phyloP scores from a whole-genome alignment of 495 filamentous ascomycete species.

The Tuber microsphaerosporum region DNA sequence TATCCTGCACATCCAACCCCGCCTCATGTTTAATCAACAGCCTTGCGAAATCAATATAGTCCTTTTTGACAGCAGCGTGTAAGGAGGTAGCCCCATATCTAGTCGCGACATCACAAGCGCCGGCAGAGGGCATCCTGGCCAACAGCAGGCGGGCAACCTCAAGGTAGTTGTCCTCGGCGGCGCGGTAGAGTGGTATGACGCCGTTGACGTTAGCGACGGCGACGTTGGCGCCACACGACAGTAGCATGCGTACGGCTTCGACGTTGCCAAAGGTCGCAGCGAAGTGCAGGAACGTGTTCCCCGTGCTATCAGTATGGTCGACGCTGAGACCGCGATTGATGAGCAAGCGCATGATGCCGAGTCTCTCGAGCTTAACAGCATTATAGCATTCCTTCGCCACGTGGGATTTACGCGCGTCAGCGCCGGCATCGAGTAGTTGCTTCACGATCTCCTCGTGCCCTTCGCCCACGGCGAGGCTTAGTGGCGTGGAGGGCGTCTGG shows the following conservation, averaged over 20 bases:
- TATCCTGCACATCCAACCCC: not conserved
- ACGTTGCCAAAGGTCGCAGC: not conserved
- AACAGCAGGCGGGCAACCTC: not conserved
- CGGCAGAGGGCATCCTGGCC: not conserved
- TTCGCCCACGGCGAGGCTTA: not conserved
- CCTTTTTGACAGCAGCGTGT: not conserved
- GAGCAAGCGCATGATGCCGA: not conserved
- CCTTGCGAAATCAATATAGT: not conserved
- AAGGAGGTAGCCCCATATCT: not conserved
- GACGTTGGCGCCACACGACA: not conserved
- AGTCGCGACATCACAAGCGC: not conserved
- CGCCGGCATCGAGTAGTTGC: not conserved
- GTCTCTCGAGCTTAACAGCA: not conserved
- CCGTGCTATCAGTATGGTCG: not conserved
- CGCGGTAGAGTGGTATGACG: constrained; percentile 1
- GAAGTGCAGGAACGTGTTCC: not conserved
- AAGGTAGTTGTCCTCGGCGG: not conserved
- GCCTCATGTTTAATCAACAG: not conserved
- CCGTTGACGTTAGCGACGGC: not conserved
- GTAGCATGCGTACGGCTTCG: not conserved
- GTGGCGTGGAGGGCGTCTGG: not conserved
- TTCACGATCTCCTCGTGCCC: not conserved
- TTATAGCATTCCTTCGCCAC: not conserved
- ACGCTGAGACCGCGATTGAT: not conserved
- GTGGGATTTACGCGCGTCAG: not conserved